Base-by-base conservation (phyloP, 2,329 filamentous ascomycete species). In the Clathrospora elynae region DNA sequence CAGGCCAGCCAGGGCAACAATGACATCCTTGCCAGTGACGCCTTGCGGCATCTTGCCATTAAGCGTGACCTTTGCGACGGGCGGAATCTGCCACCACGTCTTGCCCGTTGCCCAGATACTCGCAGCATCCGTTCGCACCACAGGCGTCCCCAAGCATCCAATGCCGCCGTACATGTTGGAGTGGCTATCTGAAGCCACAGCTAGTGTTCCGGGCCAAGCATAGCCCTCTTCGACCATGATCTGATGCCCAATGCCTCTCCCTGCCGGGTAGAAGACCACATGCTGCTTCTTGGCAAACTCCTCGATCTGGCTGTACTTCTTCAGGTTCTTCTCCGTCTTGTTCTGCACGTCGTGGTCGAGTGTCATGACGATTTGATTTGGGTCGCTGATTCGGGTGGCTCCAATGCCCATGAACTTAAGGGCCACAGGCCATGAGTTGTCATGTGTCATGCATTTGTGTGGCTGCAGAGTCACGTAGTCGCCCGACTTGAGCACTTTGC, bases 21-120 rank as follows among this genome's bases (percentile, higher is more conserved):
- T 97, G 9, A 96, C 87, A 68, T 97, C 93, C 71, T 99, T 97
- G 19, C 90, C 92, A 0, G 87, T 90, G 1, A 96, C 90, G 8
- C 91, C 91, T 1, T 75, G 73, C 0, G 89, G 91, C 5, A 96
- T 74, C 0, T 81, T 71, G 5, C 90, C 91, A 0, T 80, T 88
- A 8, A 97, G 77, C 0, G 81, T 91, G 16, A 96, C 81, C 71
- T 87, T 86, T 1, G 87, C 88, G 18, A 95, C 81, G 0, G 90
- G 89, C 0, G 92, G 92, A 16, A 93, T 80, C 72, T 95, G 88
- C 83, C 84, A 95, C 90, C 90, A 96, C 0, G 87, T 96, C 54
- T 79, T 76, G 3, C 84, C 83, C 0, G 90, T 96, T 0, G 87
- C 86, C 87, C 86, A 96, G 25, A 96, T 89, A 55, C 80, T 83